Evolutionary conservation across 805 yeast species (phyloP).

Genomic region (Starmerella floris): DNA sequence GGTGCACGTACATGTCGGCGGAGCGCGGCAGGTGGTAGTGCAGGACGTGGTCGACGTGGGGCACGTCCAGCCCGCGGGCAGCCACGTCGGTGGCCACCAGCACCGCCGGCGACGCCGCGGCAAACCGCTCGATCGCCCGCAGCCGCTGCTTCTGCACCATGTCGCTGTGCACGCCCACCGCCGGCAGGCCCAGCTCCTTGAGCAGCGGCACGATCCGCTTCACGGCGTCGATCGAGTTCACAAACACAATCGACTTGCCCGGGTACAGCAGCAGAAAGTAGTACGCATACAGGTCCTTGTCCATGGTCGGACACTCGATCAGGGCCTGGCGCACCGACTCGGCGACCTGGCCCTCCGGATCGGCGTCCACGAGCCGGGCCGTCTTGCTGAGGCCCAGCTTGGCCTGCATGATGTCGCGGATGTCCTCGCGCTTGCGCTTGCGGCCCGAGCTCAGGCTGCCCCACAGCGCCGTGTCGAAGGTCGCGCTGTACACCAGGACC

Average conservation of each 20-base stretch:
- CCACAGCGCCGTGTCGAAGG: conserved; percentile 65
- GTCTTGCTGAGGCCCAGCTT: conserved; percentile 58
- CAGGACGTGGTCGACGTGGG: conserved; percentile 80
- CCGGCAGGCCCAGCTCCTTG: conserved; percentile 48
- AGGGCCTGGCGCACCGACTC: conserved; percentile 67
- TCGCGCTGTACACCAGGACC: conserved; percentile 83
- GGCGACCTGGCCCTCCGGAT: conserved; percentile 72
- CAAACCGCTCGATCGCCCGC: conserved; percentile 70
- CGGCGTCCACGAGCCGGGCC: conserved; percentile 69
- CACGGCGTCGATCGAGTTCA: conserved; percentile 91
- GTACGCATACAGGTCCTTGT: conserved; percentile 79
- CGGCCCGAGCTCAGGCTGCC: conserved; percentile 44
- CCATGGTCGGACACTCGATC: conserved; percentile 80
- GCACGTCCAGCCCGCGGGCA: conserved; percentile 92
- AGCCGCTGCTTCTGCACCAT: conserved; percentile 92
- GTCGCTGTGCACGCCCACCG: conserved; percentile 75
- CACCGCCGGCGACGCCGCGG: conserved; percentile 35
- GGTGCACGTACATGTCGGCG: conserved; percentile 87
- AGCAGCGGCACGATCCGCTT: conserved; percentile 70
- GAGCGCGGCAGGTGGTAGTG: conserved; percentile 92
- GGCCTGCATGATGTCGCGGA: conserved; percentile 48
- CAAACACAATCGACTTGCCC: conserved; percentile 79
- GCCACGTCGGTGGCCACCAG: conserved; percentile 94
- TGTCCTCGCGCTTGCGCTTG: conserved; percentile 37
- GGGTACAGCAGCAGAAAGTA: conserved; percentile 78